Conservation (phyloP, 1,284 basidiomycete genomes). For the Xerocomus amazonicus region DNA sequence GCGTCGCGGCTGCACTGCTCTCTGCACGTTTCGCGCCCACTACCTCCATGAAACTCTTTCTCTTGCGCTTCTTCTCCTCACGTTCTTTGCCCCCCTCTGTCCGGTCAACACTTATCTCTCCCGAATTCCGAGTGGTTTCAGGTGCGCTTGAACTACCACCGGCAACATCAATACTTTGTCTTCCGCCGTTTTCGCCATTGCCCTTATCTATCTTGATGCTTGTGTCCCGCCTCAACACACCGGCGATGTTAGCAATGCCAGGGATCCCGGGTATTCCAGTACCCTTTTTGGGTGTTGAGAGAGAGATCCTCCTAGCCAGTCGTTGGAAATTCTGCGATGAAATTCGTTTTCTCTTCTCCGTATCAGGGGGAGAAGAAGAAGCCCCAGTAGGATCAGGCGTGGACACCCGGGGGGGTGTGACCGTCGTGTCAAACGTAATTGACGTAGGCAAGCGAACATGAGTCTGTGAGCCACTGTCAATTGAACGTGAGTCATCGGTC, state of each 20-base stretch:
- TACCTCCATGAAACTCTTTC: slow-evolving; percentile 37
- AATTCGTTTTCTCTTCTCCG: slow-evolving; percentile 74
- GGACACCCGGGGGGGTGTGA: slow-evolving; percentile 46
- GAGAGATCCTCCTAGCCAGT: slow-evolving; percentile 66
- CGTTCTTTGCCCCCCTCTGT: slow-evolving; percentile 47
- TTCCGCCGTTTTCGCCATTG: slow-evolving; percentile 18
- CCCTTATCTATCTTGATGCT: slow-evolving; percentile 37
- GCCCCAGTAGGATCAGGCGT: slow-evolving; percentile 54
- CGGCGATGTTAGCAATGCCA: slow-evolving; percentile 32
- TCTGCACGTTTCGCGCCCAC: slow-evolving; percentile 26
- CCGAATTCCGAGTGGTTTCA: slow-evolving; percentile 35
- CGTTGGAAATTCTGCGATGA: slow-evolving; percentile 82
- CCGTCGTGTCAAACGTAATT: slow-evolving; percentile 48
- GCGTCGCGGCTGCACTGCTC: slow-evolving; percentile 5
- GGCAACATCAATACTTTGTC: slow-evolving; percentile 30
- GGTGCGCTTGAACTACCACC: slow-evolving; percentile 29
- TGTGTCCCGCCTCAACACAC: slow-evolving; percentile 30
- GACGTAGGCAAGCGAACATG: slow-evolving; percentile 28
- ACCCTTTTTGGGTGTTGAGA: slow-evolving; percentile 58
- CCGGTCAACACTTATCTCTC: slow-evolving; percentile 51
- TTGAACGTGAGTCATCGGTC: slow-evolving; percentile 32
- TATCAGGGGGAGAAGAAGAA: slow-evolving; percentile 56
- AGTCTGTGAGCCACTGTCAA: slow-evolving; percentile 29
- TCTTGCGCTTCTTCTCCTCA: slow-evolving; percentile 50
- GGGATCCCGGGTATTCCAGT: slow-evolving; percentile 50